phyloP scores from a whole-genome alignment of 2,329 filamentous ascomycete species.

The Calonectria multiphialidica region DNA sequence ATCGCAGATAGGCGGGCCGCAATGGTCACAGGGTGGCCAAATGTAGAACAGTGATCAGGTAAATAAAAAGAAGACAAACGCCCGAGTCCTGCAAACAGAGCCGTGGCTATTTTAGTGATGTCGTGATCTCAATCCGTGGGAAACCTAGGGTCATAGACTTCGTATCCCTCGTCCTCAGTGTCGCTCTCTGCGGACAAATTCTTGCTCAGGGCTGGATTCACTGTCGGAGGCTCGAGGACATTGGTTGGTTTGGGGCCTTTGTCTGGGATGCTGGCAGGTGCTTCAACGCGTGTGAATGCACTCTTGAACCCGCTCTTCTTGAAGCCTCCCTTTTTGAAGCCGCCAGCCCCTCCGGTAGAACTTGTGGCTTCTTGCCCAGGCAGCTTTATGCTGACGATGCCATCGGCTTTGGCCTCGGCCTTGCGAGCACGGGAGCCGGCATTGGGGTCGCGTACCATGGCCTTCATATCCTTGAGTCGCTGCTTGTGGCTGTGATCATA shows the following conservation, averaged over 20 bases:
- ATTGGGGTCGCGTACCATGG: slow-evolving; percentile 79
- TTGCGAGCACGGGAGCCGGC: slow-evolving; percentile 75
- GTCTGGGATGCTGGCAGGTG: slow-evolving; percentile 49
- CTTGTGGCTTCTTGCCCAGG: slow-evolving; percentile 47
- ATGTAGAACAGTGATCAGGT: slow-evolving; percentile 31
- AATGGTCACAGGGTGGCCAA: slow-evolving; percentile 47
- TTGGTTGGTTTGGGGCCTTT: slow-evolving; percentile 50
- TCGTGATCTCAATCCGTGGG: slow-evolving; percentile 67
- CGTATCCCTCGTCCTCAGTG: slow-evolving; percentile 78
- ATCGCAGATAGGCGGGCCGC: slow-evolving; percentile 56
- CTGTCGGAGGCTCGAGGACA: slow-evolving; percentile 33
- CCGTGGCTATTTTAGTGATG: background rate
- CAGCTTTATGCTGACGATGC: slow-evolving; percentile 76
- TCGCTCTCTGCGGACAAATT: slow-evolving; percentile 64
- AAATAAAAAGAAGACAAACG: background rate
- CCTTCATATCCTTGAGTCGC: slow-evolving; percentile 88
- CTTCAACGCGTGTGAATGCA: slow-evolving; percentile 72
- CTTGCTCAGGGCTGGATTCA: slow-evolving; percentile 38
- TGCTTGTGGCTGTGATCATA: slow-evolving; percentile 98
- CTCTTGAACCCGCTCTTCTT: slow-evolving; percentile 89
- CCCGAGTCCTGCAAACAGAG: background rate
- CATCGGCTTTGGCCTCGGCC: slow-evolving; percentile 78
- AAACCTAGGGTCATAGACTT: slow-evolving; percentile 72
- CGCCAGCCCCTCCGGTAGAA: slow-evolving; percentile 52
- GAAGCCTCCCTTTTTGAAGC: slow-evolving; percentile 78